Conservation (phyloP, 2,329 filamentous ascomycete genomes). For the Apiospora hydei region DNA sequence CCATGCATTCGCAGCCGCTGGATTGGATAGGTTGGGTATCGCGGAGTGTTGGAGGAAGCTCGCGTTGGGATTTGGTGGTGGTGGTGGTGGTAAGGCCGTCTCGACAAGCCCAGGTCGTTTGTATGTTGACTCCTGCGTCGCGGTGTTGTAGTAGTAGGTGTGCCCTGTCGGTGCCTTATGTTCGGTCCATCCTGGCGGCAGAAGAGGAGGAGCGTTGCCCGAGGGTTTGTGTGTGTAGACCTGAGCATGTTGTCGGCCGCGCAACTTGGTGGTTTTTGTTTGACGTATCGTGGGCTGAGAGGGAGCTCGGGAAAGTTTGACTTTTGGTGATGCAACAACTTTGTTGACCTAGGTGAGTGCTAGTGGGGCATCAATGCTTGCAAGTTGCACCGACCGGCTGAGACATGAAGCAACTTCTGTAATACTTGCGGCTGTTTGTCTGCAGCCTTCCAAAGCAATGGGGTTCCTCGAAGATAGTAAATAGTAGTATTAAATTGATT, state of each 20-base stretch:
- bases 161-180: conserved; percentile 90
- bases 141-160: conserved; percentile 85
- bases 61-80: conserved; percentile 38
- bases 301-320: conserved; percentile 5
- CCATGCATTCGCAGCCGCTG: conserved; percentile 66
- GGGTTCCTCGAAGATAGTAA: too few relatives aligned
- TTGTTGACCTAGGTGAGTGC: conserved; percentile 12
- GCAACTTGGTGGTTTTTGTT: background rate
- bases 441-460: background rate
- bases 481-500: background rate
- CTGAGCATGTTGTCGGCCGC: conserved; percentile 65
- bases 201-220: conserved; percentile 56
- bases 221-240: conserved; percentile 78
- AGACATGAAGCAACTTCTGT: background rate
- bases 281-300: background rate
- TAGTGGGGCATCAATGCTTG: conserved; percentile 14
- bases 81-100: conserved; percentile 27
- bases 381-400: background rate
- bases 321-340: conserved; percentile 17
- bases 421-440: background rate
- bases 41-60: conserved; percentile 53
- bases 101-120: conserved; percentile 65
- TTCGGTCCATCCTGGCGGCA: conserved; percentile 89
- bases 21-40: conserved; percentile 58
- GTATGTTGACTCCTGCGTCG: conserved; percentile 88